Evolutionary conservation across 768 basidiomycete species (phyloP).

Genomic region (Termitomyces heimii): DNA sequence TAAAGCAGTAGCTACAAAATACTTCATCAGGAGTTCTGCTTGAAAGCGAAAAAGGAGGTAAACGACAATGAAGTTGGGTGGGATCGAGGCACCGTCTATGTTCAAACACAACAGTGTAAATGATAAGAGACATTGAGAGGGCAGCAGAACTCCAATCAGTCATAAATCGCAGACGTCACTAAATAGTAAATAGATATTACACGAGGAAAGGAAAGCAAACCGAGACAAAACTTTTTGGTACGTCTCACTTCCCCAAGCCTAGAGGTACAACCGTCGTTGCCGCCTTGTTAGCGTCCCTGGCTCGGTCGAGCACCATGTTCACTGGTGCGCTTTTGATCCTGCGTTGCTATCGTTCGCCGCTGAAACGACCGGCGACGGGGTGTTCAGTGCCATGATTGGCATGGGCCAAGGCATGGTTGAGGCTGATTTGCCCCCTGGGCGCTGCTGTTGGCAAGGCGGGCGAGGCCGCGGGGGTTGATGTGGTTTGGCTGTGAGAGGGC

Average conservation of each 20-base stretch:
- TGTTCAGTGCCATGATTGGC: slow-evolving; percentile 63
- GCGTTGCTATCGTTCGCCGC: slow-evolving; percentile 20
- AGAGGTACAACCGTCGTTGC: slow-evolving; percentile 8
- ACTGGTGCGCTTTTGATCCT: slow-evolving; percentile 39
- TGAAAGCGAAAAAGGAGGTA: not conserved
- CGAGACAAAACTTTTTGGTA: not conserved
- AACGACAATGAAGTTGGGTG: not conserved
- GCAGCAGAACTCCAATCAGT: not conserved
- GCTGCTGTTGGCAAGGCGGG: slow-evolving; percentile 45
- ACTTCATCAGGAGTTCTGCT: not conserved
- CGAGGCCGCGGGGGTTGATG: slow-evolving; percentile 44
- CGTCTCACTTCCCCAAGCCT: slow-evolving; percentile 20
- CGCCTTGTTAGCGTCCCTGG: slow-evolving; percentile 11
- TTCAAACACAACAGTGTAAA: not conserved
- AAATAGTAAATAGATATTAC: not conserved
- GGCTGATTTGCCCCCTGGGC: slow-evolving; percentile 18
- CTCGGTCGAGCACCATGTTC: slow-evolving; percentile 50
- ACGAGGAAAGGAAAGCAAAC: not conserved
- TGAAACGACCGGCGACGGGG: slow-evolving; percentile 49
- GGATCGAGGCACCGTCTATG: not conserved
- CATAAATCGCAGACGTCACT: not conserved
- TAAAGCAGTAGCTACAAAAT: not conserved
- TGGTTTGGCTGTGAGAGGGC: slow-evolving; percentile 31
- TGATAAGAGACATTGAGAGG: not conserved
- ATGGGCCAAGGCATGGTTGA: slow-evolving; percentile 57